Conservation (phyloP, 164 flowering plant genomes). For the Chimonanthus salicifolius region DNA sequence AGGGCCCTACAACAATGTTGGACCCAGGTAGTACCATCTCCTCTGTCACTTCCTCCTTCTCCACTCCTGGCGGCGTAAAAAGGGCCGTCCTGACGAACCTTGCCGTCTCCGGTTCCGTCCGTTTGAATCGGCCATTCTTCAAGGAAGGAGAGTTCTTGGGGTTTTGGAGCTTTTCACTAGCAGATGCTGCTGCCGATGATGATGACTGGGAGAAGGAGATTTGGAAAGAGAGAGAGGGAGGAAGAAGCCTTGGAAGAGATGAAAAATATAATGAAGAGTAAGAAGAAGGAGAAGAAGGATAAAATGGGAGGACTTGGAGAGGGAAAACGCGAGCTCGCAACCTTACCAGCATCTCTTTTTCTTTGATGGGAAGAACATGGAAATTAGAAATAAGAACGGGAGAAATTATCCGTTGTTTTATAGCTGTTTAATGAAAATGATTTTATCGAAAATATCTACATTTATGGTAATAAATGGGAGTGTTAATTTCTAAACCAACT, state of each 20-base stretch:
- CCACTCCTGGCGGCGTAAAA: conserved; percentile 83
- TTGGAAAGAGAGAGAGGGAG: conserved; percentile 13
- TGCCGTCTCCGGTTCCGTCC: conserved; percentile 26
- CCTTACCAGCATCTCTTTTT: conserved; percentile 13
- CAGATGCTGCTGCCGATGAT: conserved; percentile 10
- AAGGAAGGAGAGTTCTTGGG: neutral
- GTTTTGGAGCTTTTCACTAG: neutral
- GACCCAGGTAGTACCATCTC: conserved; percentile 84
- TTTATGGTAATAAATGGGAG: too few relatives aligned
- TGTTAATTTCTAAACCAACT: too few relatives aligned
- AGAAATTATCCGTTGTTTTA: too few relatives aligned
- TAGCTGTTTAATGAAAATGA: too few relatives aligned
- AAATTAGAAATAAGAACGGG: too few relatives aligned
- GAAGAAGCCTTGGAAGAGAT: conserved; percentile 3
- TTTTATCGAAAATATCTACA: too few relatives aligned
- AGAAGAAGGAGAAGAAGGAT: neutral
- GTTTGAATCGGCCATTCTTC: conserved; percentile 3
- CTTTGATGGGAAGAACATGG: neutral
- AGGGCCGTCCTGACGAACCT: conserved; percentile 36
- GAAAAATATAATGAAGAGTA: conserved; percentile 3
- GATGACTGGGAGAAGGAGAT: conserved; percentile 19
- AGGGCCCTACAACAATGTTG: conserved; percentile 84
- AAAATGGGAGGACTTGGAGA: conserved; percentile 15
- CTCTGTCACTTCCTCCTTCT: conserved; percentile 57
- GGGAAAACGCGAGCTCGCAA: conserved; percentile 26